Evolutionary conservation across 768 basidiomycete species (phyloP).

Genomic region (Tephrocybe sp.): DNA sequence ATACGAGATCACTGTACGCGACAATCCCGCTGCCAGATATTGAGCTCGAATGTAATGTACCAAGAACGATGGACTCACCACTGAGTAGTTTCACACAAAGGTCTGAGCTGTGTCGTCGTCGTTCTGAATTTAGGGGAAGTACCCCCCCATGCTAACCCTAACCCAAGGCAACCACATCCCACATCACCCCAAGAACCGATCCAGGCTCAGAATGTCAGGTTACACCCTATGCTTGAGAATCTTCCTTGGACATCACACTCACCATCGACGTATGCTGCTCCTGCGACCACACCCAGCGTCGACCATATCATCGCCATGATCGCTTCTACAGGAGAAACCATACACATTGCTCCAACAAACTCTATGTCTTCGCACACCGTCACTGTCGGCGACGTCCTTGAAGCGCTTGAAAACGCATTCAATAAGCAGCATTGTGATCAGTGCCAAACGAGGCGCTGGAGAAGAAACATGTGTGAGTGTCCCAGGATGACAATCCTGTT

Average conservation of each 20-base stretch:
- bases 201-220: not conserved
- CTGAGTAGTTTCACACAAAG: not conserved
- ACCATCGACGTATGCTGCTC: not conserved
- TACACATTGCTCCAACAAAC: constrained; percentile 4
- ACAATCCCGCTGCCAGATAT: constrained; percentile 10
- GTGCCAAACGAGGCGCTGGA: not conserved
- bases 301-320: constrained; percentile 7
- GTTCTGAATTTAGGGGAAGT: not conserved
- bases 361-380: not conserved
- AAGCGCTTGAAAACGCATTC: constrained; percentile 1
- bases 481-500: not conserved
- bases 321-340: not conserved
- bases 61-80: not conserved
- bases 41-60: not conserved
- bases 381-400: constrained; percentile 10
- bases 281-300: constrained; percentile 7
- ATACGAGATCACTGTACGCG: constrained; percentile 8
- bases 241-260: not conserved
- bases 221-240: constrained; percentile 2
- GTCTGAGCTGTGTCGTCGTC: not conserved
- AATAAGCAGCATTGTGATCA: not conserved
- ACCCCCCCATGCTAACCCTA: not conserved
- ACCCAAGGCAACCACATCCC: not conserved
- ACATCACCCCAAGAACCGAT: not conserved
- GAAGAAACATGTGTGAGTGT: not conserved